Conservation (phyloP, 768 basidiomycete genomes). For the Antrodiella citrinella region DNA sequence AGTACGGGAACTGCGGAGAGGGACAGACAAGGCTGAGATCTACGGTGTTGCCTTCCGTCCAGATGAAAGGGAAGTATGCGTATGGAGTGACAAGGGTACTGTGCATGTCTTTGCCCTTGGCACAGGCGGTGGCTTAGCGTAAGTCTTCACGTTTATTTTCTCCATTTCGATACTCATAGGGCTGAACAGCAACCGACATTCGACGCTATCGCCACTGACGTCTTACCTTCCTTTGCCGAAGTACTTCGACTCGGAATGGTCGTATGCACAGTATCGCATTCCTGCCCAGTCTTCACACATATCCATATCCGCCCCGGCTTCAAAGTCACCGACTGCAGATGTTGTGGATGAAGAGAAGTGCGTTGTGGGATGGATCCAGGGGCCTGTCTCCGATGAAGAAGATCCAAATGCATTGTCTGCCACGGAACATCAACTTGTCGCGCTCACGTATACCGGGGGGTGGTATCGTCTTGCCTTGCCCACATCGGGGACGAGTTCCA, state of each 20-base stretch:
- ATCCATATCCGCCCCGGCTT: constrained; percentile 60
- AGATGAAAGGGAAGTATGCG: constrained; percentile 80
- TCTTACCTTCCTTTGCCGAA: constrained; percentile 79
- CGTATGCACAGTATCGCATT: constrained; percentile 87
- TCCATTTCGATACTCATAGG: neutral
- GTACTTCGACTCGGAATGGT: constrained; percentile 96
- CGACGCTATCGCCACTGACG: constrained; percentile 70
- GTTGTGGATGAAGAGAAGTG: constrained; percentile 78
- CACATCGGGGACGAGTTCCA: constrained; percentile 19
- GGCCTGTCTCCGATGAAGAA: constrained; percentile 29
- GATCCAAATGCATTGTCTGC: constrained; percentile 17
- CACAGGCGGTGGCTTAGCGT: constrained; percentile 56
- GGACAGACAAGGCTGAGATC: constrained; percentile 85
- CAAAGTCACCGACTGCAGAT: constrained; percentile 46
- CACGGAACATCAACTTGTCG: constrained; percentile 68
- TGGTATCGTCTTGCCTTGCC: constrained; percentile 83
- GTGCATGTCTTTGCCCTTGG: constrained; percentile 79
- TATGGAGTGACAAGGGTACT: constrained; percentile 94
- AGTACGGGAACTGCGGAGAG: constrained; percentile 73
- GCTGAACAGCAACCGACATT: constrained; percentile 71
- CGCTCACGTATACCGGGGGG: constrained; percentile 82
- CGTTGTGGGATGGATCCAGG: constrained; percentile 78
- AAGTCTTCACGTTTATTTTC: constrained; percentile 25
- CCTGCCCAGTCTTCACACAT: constrained; percentile 80
- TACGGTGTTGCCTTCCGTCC: constrained; percentile 85